These are phyloP conservation scores for Plantago ovata DNA, from an alignment of 257 asterid species.

Conservation along the genomic window DNA sequence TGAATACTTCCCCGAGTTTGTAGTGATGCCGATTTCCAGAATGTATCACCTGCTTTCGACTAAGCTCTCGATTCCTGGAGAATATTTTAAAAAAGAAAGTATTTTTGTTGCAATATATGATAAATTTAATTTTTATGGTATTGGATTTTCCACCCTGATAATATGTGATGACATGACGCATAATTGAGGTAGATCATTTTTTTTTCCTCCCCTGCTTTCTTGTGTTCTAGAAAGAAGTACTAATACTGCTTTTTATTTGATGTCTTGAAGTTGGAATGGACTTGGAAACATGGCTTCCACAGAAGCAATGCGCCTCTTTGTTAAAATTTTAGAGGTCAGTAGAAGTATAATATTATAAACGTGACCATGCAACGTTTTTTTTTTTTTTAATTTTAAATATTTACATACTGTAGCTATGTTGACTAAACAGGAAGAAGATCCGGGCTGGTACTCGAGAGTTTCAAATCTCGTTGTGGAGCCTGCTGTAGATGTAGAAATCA, in stretches of 20 bases:
- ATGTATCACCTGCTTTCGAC: too few relatives aligned
- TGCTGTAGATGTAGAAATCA: constrained; percentile 59
- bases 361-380: constrained; percentile 12
- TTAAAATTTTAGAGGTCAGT: constrained; percentile 89
- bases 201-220: not conserved
- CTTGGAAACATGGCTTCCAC: constrained; percentile 86
- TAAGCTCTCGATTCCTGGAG: too few relatives aligned
- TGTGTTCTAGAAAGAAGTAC: constrained; percentile 7
- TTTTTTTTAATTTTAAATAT: constrained; percentile 12
- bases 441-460: constrained; percentile 93
- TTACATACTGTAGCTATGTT: constrained; percentile 11
- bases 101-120: too few relatives aligned
- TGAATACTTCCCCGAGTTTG: too few relatives aligned
- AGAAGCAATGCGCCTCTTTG: constrained; percentile 99
- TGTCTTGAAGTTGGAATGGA: constrained; percentile 73
- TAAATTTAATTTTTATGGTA: too few relatives aligned
- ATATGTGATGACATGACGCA: not conserved
- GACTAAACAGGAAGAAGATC: constrained; percentile 84
- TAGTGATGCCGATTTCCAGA: too few relatives aligned
- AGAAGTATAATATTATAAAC: constrained; percentile 14
- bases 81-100: too few relatives aligned
- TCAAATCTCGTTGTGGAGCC: constrained; percentile 69
- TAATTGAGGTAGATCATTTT: not conserved
- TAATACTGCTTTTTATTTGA: constrained; percentile 16
- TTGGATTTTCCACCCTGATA: not conserved